Evolutionary conservation across 768 basidiomycete genomes (phyloP), one percentile per base, ranked within the genome.

Genomic region (Pluteus cervinus): DNA sequence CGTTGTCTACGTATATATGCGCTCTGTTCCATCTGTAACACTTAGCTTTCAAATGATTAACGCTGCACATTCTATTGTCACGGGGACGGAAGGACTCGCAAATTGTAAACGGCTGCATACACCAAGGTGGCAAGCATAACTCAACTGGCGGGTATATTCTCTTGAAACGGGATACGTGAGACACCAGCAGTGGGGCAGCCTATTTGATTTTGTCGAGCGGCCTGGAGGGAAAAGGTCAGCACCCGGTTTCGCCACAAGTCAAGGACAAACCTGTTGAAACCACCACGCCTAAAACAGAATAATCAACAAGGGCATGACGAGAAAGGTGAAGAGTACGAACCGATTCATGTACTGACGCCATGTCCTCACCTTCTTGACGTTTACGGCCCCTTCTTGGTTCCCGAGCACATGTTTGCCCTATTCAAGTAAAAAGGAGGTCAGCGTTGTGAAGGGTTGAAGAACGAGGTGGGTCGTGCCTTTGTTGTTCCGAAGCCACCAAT

Each of bases 301-400:
- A 6, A 25, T 44, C 18, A n/a, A 35, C 25, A 22, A 14, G 38
- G 23, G 30, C 9, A 29, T 17, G 15, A 6, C 11, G 11, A 34
- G 5, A 9, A 21, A 20, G n/a, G 16, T 32, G 17, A n/a, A 9
- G n/a, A 44, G n/a, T 22, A 43, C 71, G 33, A 49, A 81, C 79
- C 91, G 76, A 58, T 97, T 97, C 94, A 99, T 99, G 60, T 99
- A 99, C 61, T 98, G 94, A 46, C 91, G 72, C 93, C 91, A 94
- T 17, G 89, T 93, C 43, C 90, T 69, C 40, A 75, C 76, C 63
- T 89, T 91, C 71, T 86, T 91, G 48, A 84, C 60, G 37, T 76
- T 59, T 24, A 68, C 72, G 24, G 42, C 50, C 29, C 82, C 85
- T 44, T 85, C 82, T 60, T 93, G 84, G 42, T 94, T 91, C 16